phyloP scores from a whole-genome alignment of 345 rosid genomes.

The Camelina neglecta region DNA sequence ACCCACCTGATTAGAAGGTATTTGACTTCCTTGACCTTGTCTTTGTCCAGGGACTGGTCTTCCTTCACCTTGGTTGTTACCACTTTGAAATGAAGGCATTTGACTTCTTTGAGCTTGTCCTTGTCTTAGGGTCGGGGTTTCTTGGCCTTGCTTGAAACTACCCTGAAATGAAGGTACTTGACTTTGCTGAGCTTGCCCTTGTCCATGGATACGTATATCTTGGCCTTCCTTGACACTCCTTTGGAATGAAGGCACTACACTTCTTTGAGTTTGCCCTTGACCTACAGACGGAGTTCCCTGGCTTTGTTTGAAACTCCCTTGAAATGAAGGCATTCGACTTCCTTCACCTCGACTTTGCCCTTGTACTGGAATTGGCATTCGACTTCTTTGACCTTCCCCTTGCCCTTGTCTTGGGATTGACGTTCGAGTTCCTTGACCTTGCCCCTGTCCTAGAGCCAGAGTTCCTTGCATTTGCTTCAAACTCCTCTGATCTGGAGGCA shows the following conservation, averaged over 20 bases:
- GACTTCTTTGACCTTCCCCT: conserved; percentile 25
- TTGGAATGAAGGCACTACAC: background rate
- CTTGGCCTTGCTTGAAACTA: background rate
- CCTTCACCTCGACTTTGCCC: conserved; percentile 31
- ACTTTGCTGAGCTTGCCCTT: background rate
- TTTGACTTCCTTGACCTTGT: conserved; percentile 44
- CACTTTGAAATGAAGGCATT: background rate
- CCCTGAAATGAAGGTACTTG: background rate
- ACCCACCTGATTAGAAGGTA: conserved; percentile 47
- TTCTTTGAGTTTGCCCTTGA: conserved; percentile 10
- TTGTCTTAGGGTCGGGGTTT: background rate
- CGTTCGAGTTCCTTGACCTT: conserved; percentile 17
- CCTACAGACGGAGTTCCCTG: background rate
- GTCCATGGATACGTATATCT: background rate
- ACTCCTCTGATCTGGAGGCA: conserved; percentile 20
- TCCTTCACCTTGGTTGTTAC: conserved; percentile 22
- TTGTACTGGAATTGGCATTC: background rate
- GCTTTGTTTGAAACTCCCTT: background rate
- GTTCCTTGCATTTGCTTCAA: conserved; percentile 35
- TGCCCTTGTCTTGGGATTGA: conserved; percentile 19
- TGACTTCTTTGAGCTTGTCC: conserved; percentile 2
- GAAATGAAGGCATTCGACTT: conserved; percentile 18
- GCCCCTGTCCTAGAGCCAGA: conserved; percentile 45
- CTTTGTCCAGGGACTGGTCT: conserved; percentile 26
- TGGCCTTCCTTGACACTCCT: background rate